Base-by-base conservation (phyloP, 495 filamentous ascomycete genomes). In the Lentithecium fluviatile region DNA sequence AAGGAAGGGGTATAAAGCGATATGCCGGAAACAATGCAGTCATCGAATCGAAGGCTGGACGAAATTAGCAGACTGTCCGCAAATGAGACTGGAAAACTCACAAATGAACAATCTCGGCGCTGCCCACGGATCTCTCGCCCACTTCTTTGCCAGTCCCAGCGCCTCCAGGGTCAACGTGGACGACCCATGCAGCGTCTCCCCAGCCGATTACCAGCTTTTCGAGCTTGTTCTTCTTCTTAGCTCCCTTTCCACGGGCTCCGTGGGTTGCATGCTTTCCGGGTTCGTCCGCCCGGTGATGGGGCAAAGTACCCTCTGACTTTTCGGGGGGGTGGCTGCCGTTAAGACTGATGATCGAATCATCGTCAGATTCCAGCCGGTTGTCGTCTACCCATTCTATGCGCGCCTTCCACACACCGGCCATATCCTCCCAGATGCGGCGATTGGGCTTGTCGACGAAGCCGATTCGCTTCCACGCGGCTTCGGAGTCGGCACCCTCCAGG, bases 11-110 rank as follows among this genome's bases (percentile, higher is more conserved):
- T 95, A 86, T 97, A 97, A 76, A 98, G 80, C 62, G 94, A 91
- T 70, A 98, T 87, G 70, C 95, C 94, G 73, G 93, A 95, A 79
- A 98, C 88, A 64, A 93, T 89, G 76, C 95, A 97, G 78, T 97
- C 94, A 47, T 69, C 63, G 65, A 92, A 92, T 67, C 89, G 87
- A 75, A 97, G 82, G 77, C 90, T 95, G 59, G 7, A 37, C 0
- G 47, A 53, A n/a, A 69, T 78, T 60, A 80, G 73, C 45, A 46
- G 50, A 43, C 40, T n/a, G 40, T 43, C 5, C 40, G 40, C 3
- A 4, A 43, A 43, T 15, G 15, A 19, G n/a, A 26, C 2, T 1
- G 17, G 21, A 15, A 43, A n/a, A 43, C 90, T 74, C 72, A 95
- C 89, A 94, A 90, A 68, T 93, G 94, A 56, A 90, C 80, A 65